phyloP scores from a whole-genome alignment of 306 rosid species.

The Cicer arietinum region DNA sequence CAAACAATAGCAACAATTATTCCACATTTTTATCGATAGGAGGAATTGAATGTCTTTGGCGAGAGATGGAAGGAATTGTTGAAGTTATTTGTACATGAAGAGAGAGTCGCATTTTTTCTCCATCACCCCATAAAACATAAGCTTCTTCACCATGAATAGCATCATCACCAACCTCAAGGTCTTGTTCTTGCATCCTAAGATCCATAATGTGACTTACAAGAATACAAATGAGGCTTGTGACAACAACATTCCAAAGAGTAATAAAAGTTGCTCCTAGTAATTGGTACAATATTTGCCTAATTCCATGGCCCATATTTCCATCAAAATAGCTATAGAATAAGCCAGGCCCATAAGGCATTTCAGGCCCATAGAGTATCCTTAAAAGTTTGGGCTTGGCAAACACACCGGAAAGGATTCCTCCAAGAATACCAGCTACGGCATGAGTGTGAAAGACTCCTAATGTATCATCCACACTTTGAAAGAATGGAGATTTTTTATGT shows the following conservation, averaged over 20 bases:
- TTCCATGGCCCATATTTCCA: slow-evolving; percentile 9
- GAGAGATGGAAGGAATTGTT: slow-evolving; percentile 34
- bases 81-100: slow-evolving; percentile 40
- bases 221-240: slow-evolving; percentile 68
- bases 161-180: slow-evolving; percentile 72
- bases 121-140: slow-evolving; percentile 83
- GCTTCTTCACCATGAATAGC: slow-evolving; percentile 83
- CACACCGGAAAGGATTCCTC: slow-evolving; percentile 69
- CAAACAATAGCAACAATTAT: background rate
- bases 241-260: slow-evolving; percentile 57
- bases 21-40: slow-evolving; percentile 11
- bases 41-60: slow-evolving; percentile 30
- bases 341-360: slow-evolving; percentile 40
- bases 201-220: slow-evolving; percentile 49
- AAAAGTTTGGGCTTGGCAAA: slow-evolving; percentile 63
- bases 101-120: slow-evolving; percentile 51
- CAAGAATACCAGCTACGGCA: slow-evolving; percentile 69
- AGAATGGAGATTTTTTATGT: slow-evolving; percentile 52
- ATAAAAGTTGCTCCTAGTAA: slow-evolving; percentile 62
- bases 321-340: slow-evolving; percentile 42
- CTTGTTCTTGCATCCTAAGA: slow-evolving; percentile 75
- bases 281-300: slow-evolving; percentile 61
- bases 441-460: slow-evolving; percentile 81
- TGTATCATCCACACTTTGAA: slow-evolving; percentile 71
- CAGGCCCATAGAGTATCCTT: slow-evolving; percentile 49